Conservation (phyloP, 805 yeast genomes). For the Candida dendrica region DNA sequence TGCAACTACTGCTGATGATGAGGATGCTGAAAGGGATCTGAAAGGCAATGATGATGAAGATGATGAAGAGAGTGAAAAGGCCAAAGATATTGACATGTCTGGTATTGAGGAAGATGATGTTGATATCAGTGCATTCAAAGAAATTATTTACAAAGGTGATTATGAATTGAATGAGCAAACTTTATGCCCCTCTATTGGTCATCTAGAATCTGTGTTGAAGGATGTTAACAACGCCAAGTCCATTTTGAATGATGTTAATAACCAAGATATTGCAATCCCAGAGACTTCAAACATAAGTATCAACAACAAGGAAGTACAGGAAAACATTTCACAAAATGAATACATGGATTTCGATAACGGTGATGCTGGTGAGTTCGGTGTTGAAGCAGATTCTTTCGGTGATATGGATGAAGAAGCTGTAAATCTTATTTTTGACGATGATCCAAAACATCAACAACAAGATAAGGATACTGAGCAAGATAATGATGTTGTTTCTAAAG, state of each 20-base stretch:
- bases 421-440: constrained; percentile 17
- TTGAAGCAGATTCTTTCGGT: constrained; percentile 16
- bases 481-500: constrained; percentile 19
- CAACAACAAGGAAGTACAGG: neutral
- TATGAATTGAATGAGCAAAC: constrained; percentile 24
- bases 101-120: constrained; percentile 22
- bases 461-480: constrained; percentile 9
- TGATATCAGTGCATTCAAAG: constrained; percentile 18
- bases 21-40: constrained; percentile 10
- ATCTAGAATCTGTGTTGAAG: constrained; percentile 49
- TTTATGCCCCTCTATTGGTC: constrained; percentile 68
- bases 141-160: constrained; percentile 21
- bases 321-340: constrained; percentile 6
- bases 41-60: constrained; percentile 7
- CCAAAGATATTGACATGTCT: constrained; percentile 1
- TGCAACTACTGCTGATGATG: constrained; percentile 32
- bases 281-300: constrained; percentile 5
- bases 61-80: constrained; percentile 2
- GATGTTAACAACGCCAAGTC: constrained; percentile 48
- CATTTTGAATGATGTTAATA: constrained; percentile 33
- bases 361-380: constrained; percentile 8
- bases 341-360: constrained; percentile 16
- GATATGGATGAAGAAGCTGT: constrained; percentile 17
- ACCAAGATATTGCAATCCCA: constrained; percentile 20
- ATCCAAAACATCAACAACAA: constrained; percentile 4